Base-by-base conservation (phyloP, 169 alveolate species). In the Cryptosporidium andersoni region DNA sequence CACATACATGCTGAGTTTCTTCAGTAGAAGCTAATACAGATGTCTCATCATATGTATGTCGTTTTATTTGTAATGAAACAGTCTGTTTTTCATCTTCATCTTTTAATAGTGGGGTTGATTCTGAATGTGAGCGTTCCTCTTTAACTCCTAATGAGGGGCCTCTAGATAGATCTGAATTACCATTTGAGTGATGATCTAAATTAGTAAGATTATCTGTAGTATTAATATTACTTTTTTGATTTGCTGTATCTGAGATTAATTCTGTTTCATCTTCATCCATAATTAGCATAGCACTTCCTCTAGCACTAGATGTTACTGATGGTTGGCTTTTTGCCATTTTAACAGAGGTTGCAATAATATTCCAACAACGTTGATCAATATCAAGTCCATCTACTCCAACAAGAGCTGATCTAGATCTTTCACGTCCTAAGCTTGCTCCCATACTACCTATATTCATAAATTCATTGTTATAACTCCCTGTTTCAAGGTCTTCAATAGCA, bases 241-340 rank as follows among this genome's bases (percentile, higher is more conserved):
- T 74, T 43, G 60, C 0, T 1, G 43, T 36, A 6, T 4, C 49
- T 14, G 55, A 58, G 49, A 36, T 66, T 3, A 52, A 47, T 11
- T 9, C 11, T 60, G 4, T 47, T 4, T 36, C 45, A 14, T 60
- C 65, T 11, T 74, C 85, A 2, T 74, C 85, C 36, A 74, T 16
- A 14, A 68, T 58, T 4, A 68, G 85, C 36, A 74, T 43, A 16
- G 60, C 52, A 37, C 85, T 74, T 56, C 85, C 85, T 47, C 85
- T 74, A 8, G 85, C 85, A 60, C 85, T 74, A 7, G 85, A 74
- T 6, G 55, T 68, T 3, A 74, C 85, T 12, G 85, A 74, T 6
- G 85, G 85, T 52, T 74, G 85, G 36, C 85, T 74, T 64, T 74
- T 74, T 25, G 85, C 85, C 85, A 74, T 74, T 51, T 74, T 74